Conservation (phyloP, 2,329 filamentous ascomycete genomes). For the Fusarium coicis region DNA sequence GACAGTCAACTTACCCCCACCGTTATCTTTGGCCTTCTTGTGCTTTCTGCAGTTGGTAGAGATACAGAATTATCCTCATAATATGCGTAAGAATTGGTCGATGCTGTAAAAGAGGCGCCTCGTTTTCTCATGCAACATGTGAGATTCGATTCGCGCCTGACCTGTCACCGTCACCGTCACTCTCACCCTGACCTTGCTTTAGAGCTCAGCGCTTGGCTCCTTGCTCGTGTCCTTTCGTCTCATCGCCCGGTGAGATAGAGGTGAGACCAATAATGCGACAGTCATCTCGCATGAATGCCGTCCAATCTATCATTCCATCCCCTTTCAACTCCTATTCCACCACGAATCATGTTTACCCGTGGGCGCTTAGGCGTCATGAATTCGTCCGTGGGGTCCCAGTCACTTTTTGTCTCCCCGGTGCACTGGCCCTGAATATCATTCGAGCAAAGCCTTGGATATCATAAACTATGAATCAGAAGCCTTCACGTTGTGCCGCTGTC, state of each 20-base stretch:
- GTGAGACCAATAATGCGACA: conserved; percentile 23
- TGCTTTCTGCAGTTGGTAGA: conserved; percentile 26
- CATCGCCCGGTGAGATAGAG: background rate
- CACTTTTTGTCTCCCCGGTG: conserved; percentile 26
- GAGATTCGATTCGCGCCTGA: conserved; percentile 22
- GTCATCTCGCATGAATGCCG: conserved; percentile 30
- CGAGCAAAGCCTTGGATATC: conserved; percentile 33
- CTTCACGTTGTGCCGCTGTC: conserved; percentile 27
- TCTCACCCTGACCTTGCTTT: conserved; percentile 9
- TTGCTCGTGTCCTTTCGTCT: conserved; percentile 25
- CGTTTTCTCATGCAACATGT: conserved; percentile 12
- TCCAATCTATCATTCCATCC: conserved; percentile 14
- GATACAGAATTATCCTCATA: conserved; percentile 37
- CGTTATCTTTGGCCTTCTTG: conserved; percentile 28
- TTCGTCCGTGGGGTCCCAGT: conserved; percentile 32
- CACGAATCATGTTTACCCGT: conserved; percentile 32
- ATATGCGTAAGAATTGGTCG: conserved; percentile 40
- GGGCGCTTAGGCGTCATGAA: conserved; percentile 32
- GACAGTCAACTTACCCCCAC: conserved; percentile 25
- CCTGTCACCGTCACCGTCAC: conserved; percentile 15
- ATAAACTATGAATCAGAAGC: conserved; percentile 14
- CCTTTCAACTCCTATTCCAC: conserved; percentile 19
- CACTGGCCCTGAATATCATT: conserved; percentile 35
- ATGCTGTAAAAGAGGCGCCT: conserved; percentile 12
- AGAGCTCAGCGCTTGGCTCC: background rate